phyloP scores from a whole-genome alignment of 2,329 filamentous ascomycete species.

The Colletotrichum liaoningense region DNA sequence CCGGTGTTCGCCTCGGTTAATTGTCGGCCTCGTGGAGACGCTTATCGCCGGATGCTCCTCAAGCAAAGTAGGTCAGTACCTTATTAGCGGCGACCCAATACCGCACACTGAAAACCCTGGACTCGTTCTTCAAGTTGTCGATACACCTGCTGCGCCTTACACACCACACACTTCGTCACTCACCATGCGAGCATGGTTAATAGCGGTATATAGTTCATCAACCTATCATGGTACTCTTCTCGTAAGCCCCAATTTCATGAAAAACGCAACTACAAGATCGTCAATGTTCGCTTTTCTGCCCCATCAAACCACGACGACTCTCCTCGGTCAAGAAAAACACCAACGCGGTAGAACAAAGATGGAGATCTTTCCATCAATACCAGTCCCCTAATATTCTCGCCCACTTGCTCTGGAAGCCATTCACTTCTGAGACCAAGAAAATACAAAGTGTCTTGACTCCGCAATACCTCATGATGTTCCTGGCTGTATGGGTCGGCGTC shows the following conservation, averaged over 20 bases:
- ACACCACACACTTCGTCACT: not conserved
- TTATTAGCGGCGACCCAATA: not conserved
- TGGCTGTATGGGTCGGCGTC: not conserved
- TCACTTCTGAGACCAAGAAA: not conserved
- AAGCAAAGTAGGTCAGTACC: not conserved
- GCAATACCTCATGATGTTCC: not conserved
- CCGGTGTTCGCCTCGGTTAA: not conserved
- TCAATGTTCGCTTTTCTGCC: not conserved
- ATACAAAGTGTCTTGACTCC: not conserved
- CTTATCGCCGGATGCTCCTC: not conserved
- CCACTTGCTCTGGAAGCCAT: not conserved
- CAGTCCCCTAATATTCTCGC: not conserved
- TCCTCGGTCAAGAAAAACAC: not conserved
- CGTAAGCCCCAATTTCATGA: no score
- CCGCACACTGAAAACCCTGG: not conserved
- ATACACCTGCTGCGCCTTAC: not conserved
- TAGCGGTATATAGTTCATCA: no score
- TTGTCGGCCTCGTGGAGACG: not conserved
- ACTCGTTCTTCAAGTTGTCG: no score
- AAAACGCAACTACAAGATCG: not conserved
- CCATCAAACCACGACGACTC: not conserved
- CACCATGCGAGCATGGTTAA: no score
- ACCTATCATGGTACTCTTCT: no score
- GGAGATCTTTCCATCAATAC: not conserved
- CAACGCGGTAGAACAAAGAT: not conserved